These are phyloP conservation scores for Alternaria novae-zelandiae DNA, from an alignment of 2,329 filamentous ascomycete genomes.

Conservation along the genomic window DNA sequence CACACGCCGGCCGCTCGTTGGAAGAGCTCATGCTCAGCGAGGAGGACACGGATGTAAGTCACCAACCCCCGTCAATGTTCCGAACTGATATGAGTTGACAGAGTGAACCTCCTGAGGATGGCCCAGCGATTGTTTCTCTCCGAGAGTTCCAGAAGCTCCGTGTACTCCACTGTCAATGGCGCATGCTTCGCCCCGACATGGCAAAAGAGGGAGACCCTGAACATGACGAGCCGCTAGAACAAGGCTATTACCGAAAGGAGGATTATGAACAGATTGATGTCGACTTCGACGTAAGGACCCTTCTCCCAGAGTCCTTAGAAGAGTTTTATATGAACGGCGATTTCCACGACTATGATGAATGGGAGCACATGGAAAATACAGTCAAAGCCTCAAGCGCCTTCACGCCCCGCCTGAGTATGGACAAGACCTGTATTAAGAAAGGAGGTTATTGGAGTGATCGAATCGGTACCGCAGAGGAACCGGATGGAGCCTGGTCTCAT, in stretches of 20 bases:
- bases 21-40: constrained; percentile 6
- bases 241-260: not conserved
- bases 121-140: not conserved
- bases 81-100: not conserved
- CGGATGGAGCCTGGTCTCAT: not conserved
- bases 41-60: not conserved
- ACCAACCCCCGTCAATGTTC: not conserved
- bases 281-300: not conserved
- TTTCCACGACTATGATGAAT: not conserved
- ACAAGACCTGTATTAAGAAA: not conserved
- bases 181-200: not conserved
- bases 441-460: not conserved
- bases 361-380: not conserved
- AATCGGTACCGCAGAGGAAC: not conserved
- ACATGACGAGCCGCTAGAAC: not conserved
- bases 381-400: not conserved
- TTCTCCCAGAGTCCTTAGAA: not conserved
- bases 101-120: not conserved
- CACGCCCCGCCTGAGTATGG: not conserved
- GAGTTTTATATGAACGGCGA: not conserved
- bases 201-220: not conserved
- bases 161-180: not conserved
- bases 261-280: not conserved
- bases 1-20: constrained; percentile 8
- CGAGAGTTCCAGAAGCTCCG: not conserved